Conservation (phyloP, 1,284 basidiomycete genomes). For the Agaricales sp. region DNA sequence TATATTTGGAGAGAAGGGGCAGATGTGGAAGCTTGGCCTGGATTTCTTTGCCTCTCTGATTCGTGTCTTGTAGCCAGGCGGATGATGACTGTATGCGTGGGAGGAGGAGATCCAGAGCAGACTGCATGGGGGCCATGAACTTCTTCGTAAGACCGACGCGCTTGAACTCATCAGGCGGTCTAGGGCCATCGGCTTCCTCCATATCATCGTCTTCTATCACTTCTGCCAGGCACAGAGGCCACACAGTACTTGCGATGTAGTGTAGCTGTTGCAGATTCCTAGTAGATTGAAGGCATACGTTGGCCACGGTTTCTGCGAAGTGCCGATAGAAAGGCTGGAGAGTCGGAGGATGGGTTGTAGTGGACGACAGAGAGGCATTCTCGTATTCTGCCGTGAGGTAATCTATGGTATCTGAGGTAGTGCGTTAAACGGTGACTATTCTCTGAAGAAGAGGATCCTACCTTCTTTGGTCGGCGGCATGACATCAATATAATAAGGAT, state of each 20-base stretch:
- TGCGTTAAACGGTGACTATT: neutral
- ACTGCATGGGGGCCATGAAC: neutral
- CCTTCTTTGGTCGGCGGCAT: constrained; percentile 51
- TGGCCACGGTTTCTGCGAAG: constrained; percentile 55
- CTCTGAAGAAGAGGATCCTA: constrained; percentile 17
- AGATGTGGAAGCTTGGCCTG: constrained; percentile 21
- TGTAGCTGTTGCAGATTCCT: constrained; percentile 61
- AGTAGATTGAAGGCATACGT: constrained; percentile 56
- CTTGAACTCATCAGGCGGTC: constrained; percentile 3
- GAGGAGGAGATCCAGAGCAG: neutral
- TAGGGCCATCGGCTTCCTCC: constrained; percentile 16
- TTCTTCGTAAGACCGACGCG: neutral
- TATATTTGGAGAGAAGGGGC: constrained; percentile 58
- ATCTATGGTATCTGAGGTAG: constrained; percentile 1
- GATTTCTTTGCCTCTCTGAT: constrained; percentile 6
- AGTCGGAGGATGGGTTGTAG: constrained; percentile 22
- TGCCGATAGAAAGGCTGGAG: constrained; percentile 53
- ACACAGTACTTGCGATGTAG: constrained; percentile 69
- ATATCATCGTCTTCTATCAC: constrained; percentile 37
- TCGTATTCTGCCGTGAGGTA: constrained; percentile 1
- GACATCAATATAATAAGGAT: constrained; percentile 68
- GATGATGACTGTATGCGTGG: constrained; percentile 5
- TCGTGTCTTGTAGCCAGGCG: constrained; percentile 14
- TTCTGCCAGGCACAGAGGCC: constrained; percentile 70
- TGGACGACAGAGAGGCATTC: constrained; percentile 10